phyloP scores from a whole-genome alignment of 164 flowering plant genomes.

The Warburgia ugandensis region DNA sequence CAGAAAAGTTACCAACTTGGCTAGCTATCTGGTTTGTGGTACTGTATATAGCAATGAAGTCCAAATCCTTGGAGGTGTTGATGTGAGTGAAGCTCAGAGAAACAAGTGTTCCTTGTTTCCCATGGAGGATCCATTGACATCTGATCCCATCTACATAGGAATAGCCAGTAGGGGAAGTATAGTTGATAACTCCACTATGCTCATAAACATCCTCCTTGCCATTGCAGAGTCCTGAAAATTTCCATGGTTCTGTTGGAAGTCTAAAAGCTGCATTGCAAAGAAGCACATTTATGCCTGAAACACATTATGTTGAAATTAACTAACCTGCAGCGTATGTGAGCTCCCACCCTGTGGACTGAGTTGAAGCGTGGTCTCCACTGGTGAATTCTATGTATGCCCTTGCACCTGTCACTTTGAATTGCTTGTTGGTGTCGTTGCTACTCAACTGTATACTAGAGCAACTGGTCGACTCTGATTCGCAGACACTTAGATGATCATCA shows the following conservation, averaged over 20 bases:
- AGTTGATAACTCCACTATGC: constrained; percentile 5
- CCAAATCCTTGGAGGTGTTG: constrained; percentile 16
- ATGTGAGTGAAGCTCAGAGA: constrained; percentile 9
- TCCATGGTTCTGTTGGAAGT: too few species aligned
- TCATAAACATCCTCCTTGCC: constrained; percentile 11
- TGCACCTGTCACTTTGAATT: constrained; percentile 1
- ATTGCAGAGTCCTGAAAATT: constrained; percentile 15
- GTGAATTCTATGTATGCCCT: constrained; percentile 5
- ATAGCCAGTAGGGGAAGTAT: constrained; percentile 5
- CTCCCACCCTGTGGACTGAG: constrained; percentile 13
- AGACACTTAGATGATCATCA: constrained; percentile 4
- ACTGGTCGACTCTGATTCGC: background rate
- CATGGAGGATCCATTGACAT: constrained; percentile 15
- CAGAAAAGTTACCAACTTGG: constrained; percentile 11
- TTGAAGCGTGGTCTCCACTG: constrained; percentile 1
- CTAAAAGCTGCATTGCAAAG: too few species aligned
- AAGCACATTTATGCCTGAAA: too few species aligned
- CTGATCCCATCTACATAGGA: constrained; percentile 9
- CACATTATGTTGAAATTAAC: background rate
- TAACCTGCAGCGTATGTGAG: constrained; percentile 15
- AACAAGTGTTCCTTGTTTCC: constrained; percentile 12
- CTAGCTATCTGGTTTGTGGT: background rate
- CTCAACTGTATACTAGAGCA: constrained; percentile 4
- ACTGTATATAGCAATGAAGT: constrained; percentile 10
- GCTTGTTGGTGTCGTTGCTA: background rate